Base-by-base conservation (phyloP, 2,329 filamentous ascomycete species). In the Ceratocystis variospora region DNA sequence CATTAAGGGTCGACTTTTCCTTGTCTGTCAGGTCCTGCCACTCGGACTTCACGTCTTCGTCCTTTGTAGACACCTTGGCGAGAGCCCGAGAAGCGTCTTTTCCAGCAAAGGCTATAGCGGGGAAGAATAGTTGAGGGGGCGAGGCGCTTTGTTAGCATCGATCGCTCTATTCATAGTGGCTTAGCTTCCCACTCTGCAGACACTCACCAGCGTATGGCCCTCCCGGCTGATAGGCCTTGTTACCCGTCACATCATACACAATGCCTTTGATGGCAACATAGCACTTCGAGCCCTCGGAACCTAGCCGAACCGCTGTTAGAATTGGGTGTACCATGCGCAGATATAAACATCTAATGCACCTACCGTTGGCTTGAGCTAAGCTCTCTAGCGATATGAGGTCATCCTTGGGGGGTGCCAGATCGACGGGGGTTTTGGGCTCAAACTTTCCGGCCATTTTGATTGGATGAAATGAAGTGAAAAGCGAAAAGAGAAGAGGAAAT, bases 1-100 rank as follows among this genome's bases (percentile, higher is more conserved):
- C 94, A 65, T 93, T 83, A 68, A 99, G 78, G 2, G 88, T 87
- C 31, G 83, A 84, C 79, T 94, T 90, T 75, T 96, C 87, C 76
- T 94, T 91, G 25, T 96, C 91, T 15, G 81, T 80, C 63, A 99
- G 79, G 72, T 91, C 88, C 67, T 87, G 80, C 88, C 90, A 97
- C 63, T 96, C 87, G 1, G 94, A 79, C 41, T 79, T 79, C 70
- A 90, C 93, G 71, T 97, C 92, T 72, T 94, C 90, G 4, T 82
- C 76, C 75, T 96, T 95, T 62, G 92, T 85, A 6, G 91, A 96
- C 0, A 90, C 94, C 75, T 86, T 87, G 10, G 86, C 94, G 1
- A 99, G 83, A 5, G 91, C 94, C 69, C 90, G 85, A n/a, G 94
- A 97, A 31, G 94, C 88, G 73, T 99, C 95, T 74, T 96, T 96